Evolutionary conservation across 2,329 filamentous ascomycete species (phyloP).

Genomic region (Clonostachys chloroleuca): DNA sequence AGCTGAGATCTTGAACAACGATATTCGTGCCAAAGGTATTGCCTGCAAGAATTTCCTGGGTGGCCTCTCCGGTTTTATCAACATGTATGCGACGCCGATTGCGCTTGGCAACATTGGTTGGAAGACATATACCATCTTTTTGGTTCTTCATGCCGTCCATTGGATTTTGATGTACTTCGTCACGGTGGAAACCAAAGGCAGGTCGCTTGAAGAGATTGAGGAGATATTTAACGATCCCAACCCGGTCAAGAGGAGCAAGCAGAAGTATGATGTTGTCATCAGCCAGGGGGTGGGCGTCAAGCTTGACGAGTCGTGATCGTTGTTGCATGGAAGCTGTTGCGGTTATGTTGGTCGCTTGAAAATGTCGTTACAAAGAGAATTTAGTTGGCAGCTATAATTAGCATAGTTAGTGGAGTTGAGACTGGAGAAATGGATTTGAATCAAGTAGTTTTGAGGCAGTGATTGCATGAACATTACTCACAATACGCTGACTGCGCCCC

Average conservation of each 20-base stretch:
- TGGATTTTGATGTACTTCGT: conserved; percentile 9
- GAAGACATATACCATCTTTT: conserved; percentile 37
- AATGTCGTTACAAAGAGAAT: no score
- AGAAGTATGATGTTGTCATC: conserved; percentile 5
- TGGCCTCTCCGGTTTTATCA: conserved; percentile 19
- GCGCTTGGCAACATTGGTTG: conserved; percentile 33
- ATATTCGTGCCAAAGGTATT: conserved; percentile 32
- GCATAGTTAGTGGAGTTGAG: no score
- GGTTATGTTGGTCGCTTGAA: no score
- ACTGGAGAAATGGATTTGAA: no score
- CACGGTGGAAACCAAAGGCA: conserved; percentile 43
- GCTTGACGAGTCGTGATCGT: neutral
- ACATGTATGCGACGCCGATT: conserved; percentile 30
- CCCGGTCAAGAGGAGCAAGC: conserved; percentile 9
- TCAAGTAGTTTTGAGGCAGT: no score
- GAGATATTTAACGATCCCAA: conserved; percentile 44
- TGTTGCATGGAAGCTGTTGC: no score
- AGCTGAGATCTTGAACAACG: conserved; percentile 31
- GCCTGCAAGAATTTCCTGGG: conserved; percentile 31
- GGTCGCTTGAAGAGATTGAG: conserved; percentile 50
- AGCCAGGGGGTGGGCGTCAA: conserved; percentile 6
- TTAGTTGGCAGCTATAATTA: no score
- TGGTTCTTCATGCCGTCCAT: conserved; percentile 29
- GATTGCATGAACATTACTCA: no score
- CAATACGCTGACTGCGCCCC: no score